These are phyloP conservation scores for Eimeria zaria DNA, from an alignment of 169 alveolate genomes.

Conservation along the genomic window DNA sequence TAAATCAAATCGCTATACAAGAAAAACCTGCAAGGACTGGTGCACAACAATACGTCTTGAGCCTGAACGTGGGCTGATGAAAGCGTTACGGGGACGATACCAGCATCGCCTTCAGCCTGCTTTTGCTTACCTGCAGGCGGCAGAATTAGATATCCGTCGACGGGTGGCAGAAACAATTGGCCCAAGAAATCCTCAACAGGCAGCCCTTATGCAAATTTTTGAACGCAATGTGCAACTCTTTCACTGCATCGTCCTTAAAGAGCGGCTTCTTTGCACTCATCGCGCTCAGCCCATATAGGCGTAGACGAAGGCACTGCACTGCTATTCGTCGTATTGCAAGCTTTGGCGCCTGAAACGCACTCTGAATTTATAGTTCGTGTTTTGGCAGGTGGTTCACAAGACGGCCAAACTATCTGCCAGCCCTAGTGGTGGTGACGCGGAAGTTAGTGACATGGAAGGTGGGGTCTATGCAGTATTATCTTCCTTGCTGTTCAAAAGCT, in stretches of 20 bases:
- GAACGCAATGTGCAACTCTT: slow-evolving; percentile 48
- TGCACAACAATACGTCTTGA: background rate
- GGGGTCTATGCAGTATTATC: background rate
- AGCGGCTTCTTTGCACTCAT: background rate
- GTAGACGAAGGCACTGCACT: background rate
- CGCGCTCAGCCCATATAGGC: background rate
- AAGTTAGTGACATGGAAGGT: slow-evolving; percentile 50
- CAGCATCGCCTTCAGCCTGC: background rate
- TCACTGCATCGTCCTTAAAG: background rate
- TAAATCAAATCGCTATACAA: background rate
- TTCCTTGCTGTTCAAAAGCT: background rate
- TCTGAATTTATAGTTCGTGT: background rate
- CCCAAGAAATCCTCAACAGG: slow-evolving; percentile 55
- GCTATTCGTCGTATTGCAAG: background rate
- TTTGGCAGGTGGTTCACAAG: slow-evolving; percentile 44
- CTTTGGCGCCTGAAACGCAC: background rate
- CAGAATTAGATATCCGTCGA: slow-evolving; percentile 61
- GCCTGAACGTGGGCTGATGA: background rate
- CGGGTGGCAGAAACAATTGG: slow-evolving; percentile 54
- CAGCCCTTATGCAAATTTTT: slow-evolving; percentile 62
- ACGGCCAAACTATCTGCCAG: background rate
- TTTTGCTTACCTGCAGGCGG: slow-evolving; percentile 22
- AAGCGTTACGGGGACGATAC: background rate
- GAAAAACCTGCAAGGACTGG: background rate
- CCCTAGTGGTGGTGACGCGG: slow-evolving; percentile 24